Percentiles rank a stretch among this genome's conserved stretches.
These are phyloP conservation scores for Citrus trifoliata DNA, from an alignment of 345 rosid species.

Conservation along the genomic window DNA sequence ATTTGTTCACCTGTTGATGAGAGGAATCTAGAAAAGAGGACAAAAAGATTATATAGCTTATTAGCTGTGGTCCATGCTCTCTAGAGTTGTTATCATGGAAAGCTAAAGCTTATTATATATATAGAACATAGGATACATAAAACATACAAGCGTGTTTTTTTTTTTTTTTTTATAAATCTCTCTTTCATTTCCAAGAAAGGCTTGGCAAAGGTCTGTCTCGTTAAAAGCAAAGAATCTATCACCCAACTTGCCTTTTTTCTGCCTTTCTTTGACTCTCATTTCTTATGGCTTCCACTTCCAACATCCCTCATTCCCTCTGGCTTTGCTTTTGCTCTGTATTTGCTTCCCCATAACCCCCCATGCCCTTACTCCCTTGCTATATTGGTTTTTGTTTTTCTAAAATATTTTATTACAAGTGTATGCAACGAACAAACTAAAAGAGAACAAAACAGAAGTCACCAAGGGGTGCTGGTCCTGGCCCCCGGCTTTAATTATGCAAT, in stretches of 20 bases:
- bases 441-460: too few species aligned
- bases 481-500: too few species aligned
- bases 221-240: conserved; percentile 62
- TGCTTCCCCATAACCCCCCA: too few species aligned
- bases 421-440: too few species aligned
- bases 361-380: too few species aligned
- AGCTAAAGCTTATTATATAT: background rate
- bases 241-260: conserved; percentile 10
- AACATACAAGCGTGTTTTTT: conserved; percentile 33
- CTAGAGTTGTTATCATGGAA: background rate
- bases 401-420: too few species aligned
- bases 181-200: conserved; percentile 92
- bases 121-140: conserved; percentile 26
- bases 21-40: background rate
- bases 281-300: background rate
- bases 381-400: too few species aligned
- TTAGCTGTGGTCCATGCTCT: conserved; percentile 5
- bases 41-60: background rate
- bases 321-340: background rate
- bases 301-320: background rate
- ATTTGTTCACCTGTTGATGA: background rate
- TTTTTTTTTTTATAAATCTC: conserved; percentile 44
- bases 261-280: conserved; percentile 16
- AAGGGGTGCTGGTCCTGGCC: too few species aligned
- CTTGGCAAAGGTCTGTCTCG: conserved; percentile 44